A percentile compares a stretch with the other conserved stretches of the same genome.
Evolutionary conservation across 148 eudicot species (phyloP).

Genomic region (Camellia sinensis): DNA sequence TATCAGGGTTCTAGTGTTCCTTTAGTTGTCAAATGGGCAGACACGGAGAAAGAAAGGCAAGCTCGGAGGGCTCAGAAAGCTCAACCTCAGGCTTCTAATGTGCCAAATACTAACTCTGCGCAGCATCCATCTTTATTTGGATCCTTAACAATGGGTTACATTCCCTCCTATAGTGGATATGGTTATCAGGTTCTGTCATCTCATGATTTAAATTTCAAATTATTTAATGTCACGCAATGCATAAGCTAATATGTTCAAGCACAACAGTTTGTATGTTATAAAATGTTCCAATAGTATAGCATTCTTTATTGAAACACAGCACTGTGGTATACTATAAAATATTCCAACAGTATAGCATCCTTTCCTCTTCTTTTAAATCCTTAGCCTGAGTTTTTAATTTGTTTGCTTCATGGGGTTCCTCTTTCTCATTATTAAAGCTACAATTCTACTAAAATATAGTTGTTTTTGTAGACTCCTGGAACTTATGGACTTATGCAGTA

Average conservation of each 20-base stretch:
- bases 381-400: not conserved
- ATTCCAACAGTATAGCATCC: not conserved
- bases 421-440: not conserved
- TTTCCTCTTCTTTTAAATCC: conserved; percentile 2
- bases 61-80: conserved; percentile 82
- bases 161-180: conserved; percentile 76
- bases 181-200: conserved; percentile 79
- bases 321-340: not conserved
- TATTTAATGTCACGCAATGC: not conserved
- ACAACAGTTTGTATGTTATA: not conserved
- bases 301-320: not conserved
- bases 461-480: conserved; percentile 62
- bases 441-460: conserved; percentile 15
- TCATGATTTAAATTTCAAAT: not conserved
- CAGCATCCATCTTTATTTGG: conserved; percentile 68
- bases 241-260: not conserved
- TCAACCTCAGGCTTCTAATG: conserved; percentile 48
- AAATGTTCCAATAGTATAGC: not conserved
- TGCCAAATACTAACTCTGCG: conserved; percentile 45
- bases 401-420: conserved; percentile 5
- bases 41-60: conserved; percentile 91
- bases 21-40: conserved; percentile 95
- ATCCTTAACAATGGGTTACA: conserved; percentile 76
- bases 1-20: conserved; percentile 84
- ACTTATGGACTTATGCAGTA: conserved; percentile 79